Conservation (phyloP, 257 asterid genomes). For the Rauvolfia tetraphylla region DNA sequence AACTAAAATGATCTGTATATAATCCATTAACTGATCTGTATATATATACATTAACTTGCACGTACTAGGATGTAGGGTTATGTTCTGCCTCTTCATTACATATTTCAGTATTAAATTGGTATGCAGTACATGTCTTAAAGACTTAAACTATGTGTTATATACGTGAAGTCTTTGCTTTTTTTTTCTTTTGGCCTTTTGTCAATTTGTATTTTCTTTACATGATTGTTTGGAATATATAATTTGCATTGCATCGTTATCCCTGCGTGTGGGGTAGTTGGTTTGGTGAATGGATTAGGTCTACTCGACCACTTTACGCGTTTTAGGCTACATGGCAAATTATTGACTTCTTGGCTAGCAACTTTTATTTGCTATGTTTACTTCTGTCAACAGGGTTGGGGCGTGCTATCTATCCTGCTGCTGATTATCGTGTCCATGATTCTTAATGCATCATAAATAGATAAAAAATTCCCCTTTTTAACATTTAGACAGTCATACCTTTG, state of each 20-base stretch:
- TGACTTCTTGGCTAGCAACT: not conserved
- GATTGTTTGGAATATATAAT: not conserved
- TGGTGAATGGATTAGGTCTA: conserved; percentile 6
- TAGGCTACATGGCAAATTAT: not conserved
- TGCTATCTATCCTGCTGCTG: not conserved
- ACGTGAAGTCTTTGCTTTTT: not conserved
- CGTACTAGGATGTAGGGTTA: not conserved
- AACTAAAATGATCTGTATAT: not conserved
- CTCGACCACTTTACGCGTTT: not conserved
- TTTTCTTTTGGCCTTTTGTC: not conserved
- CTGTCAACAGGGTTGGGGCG: not conserved
- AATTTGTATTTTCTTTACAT: not conserved
- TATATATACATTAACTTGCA: not conserved
- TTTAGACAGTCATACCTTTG: not conserved
- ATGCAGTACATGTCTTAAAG: not conserved
- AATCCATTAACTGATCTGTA: too few species aligned
- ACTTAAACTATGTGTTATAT: not conserved
- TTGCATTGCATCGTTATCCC: not conserved
- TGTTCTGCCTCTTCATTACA: not conserved
- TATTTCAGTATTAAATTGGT: not conserved
- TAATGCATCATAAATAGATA: not conserved
- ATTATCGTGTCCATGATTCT: not conserved
- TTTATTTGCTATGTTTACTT: not conserved
- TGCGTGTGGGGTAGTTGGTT: not conserved
- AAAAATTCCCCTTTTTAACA: not conserved